Evolutionary conservation across 306 rosid genomes (phyloP).

Genomic region (Prunus padus): DNA sequence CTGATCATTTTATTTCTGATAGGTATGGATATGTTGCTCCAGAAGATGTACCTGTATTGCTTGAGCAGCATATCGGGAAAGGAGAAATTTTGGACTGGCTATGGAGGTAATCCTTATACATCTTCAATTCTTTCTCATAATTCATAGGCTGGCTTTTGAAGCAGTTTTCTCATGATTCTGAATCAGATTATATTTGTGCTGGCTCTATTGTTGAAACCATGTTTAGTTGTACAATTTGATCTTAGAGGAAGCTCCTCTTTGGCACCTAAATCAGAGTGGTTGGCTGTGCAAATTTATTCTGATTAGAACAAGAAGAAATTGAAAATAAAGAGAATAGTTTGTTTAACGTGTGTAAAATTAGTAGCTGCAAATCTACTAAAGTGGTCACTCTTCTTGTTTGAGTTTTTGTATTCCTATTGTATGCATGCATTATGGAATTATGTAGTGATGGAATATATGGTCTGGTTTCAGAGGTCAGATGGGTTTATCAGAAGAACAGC

Average conservation of each 20-base stretch:
- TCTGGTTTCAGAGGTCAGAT: slow-evolving; percentile 78
- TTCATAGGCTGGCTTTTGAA: background rate
- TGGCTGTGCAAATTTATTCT: background rate
- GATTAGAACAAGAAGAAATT: background rate
- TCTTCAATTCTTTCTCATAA: background rate
- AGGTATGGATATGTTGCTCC: slow-evolving; percentile 98
- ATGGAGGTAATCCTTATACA: slow-evolving; percentile 63
- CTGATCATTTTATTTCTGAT: slow-evolving; percentile 7
- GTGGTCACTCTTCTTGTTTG: background rate
- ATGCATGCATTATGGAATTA: background rate
- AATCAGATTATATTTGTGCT: background rate
- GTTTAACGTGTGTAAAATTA: background rate
- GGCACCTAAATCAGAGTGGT: background rate
- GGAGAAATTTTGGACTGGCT: slow-evolving; percentile 68
- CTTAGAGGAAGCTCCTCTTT: background rate
- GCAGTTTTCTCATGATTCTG: background rate
- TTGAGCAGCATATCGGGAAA: slow-evolving; percentile 69
- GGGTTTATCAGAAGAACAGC: slow-evolving; percentile 84
- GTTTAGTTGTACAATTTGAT: background rate
- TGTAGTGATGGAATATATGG: slow-evolving; percentile 7
- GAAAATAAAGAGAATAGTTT: background rate
- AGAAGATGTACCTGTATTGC: slow-evolving; percentile 71
- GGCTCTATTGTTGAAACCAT: background rate
- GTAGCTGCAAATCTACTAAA: background rate
- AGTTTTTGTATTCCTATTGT: background rate